Percentiles rank a stretch among this genome's conserved stretches.
Conservation (phyloP, 1,284 basidiomycete genomes). For the Trichosporon inkin region DNA sequence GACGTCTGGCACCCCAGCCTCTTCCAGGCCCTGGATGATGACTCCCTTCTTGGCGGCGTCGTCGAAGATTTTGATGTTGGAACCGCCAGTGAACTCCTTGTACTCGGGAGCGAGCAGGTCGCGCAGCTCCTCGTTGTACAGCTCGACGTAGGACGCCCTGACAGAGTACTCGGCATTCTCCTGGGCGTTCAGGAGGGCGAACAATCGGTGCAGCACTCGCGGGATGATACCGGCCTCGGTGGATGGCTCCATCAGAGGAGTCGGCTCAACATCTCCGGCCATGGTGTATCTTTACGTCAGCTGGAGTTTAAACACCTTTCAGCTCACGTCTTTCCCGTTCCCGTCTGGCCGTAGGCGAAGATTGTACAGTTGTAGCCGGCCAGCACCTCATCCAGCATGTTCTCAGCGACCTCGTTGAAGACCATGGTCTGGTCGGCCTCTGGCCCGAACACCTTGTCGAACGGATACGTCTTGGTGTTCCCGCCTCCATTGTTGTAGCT, state of each 20-base stretch:
- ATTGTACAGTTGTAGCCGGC: slow-evolving; percentile 96
- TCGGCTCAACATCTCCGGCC: slow-evolving; percentile 82
- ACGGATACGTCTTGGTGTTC: slow-evolving; percentile 75
- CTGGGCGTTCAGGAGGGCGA: slow-evolving; percentile 75
- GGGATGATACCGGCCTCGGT: slow-evolving; percentile 94
- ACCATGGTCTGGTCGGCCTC: slow-evolving; percentile 95
- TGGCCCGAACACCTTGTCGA: slow-evolving; percentile 90
- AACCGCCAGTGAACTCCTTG: slow-evolving; percentile 55
- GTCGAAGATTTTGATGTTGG: slow-evolving; percentile 79
- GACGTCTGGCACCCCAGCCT: slow-evolving; percentile 76
- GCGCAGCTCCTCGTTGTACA: slow-evolving; percentile 99
- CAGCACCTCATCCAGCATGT: slow-evolving; percentile 88
- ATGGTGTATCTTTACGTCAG: slow-evolving; percentile 70
- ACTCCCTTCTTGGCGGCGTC: slow-evolving; percentile 75
- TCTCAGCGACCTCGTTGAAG: slow-evolving; percentile 87
- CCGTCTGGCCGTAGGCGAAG: slow-evolving; percentile 98
- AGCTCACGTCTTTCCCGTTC: slow-evolving; percentile 94
- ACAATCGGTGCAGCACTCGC: slow-evolving; percentile 88
- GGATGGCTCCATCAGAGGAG: slow-evolving; percentile 74
- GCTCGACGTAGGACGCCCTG: slow-evolving; percentile 88
- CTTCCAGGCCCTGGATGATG: slow-evolving; percentile 91
- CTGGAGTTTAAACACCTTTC: neutral
- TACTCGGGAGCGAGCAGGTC: slow-evolving; percentile 78
- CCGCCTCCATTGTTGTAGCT: slow-evolving; percentile 50
- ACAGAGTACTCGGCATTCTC: slow-evolving; percentile 77